Conservation (phyloP, 768 basidiomycete species). For the Trametes cubensis region DNA sequence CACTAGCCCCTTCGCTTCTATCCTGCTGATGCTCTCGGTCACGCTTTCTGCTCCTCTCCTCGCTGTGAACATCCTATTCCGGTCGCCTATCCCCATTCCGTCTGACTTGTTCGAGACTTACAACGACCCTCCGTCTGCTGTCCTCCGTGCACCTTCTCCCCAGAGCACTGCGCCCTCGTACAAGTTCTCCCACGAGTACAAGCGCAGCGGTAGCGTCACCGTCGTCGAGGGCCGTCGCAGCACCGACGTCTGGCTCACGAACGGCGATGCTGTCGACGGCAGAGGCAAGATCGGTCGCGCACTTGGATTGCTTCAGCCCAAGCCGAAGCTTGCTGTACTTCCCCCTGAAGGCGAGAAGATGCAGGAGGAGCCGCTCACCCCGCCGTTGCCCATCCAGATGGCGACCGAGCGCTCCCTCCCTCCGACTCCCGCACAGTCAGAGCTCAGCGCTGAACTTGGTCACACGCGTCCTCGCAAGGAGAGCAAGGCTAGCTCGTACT, state of each 20-base stretch:
- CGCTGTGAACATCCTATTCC: conserved; percentile 60
- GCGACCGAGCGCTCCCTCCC: conserved; percentile 48
- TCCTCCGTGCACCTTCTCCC: conserved; percentile 49
- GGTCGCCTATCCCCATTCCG: conserved; percentile 68
- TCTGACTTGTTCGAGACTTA: conserved; percentile 62
- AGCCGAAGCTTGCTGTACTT: conserved; percentile 69
- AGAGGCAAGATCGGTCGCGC: conserved; percentile 64
- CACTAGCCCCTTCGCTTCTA: conserved; percentile 42
- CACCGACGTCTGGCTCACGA: conserved; percentile 73
- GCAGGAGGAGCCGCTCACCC: conserved; percentile 46
- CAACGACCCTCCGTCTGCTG: conserved; percentile 43
- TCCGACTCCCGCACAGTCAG: conserved; percentile 54
- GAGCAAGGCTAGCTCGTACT: conserved; percentile 59
- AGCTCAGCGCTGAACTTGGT: conserved; percentile 60
- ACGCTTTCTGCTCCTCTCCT: conserved; percentile 70
- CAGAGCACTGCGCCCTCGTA: conserved; percentile 41
- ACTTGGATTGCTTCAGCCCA: conserved; percentile 61
- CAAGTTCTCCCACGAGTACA: conserved; percentile 58
- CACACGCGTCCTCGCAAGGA: conserved; percentile 38
- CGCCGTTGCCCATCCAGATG: conserved; percentile 67
- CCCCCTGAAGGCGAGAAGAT: conserved; percentile 52
- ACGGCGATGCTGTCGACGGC: conserved; percentile 72
- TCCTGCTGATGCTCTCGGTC: conserved; percentile 63
- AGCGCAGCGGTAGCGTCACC: conserved; percentile 62
- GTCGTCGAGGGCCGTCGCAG: conserved; percentile 72